phyloP scores from a whole-genome alignment of 306 rosid species.

The Vigna unguiculata region DNA sequence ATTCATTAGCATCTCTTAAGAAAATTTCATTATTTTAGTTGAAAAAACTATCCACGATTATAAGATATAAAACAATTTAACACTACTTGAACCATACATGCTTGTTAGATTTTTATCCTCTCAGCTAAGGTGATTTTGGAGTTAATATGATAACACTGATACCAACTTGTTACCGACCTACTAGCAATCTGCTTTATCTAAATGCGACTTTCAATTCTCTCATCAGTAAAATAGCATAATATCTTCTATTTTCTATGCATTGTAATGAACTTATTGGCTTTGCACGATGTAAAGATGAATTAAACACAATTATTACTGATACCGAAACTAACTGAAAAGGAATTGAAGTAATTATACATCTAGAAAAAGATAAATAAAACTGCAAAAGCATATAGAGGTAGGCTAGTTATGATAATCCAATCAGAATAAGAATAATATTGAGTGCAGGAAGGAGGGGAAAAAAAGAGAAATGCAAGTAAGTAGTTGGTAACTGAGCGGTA shows the following conservation, averaged over 20 bases:
- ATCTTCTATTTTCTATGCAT: background rate
- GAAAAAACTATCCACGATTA: slow-evolving; percentile 11
- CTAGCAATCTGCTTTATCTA: background rate
- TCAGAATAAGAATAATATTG: slow-evolving; percentile 38
- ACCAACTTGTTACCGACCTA: background rate
- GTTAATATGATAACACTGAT: background rate
- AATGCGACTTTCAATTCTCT: background rate
- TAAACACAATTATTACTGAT: background rate
- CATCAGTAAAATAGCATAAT: background rate
- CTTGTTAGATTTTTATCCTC: background rate
- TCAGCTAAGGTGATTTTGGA: background rate
- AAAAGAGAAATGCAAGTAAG: slow-evolving; percentile 7
- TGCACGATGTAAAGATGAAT: background rate
- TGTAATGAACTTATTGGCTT: background rate
- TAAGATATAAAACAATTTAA: background rate
- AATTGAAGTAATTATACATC: background rate
- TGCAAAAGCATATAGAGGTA: background rate
- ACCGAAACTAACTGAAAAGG: slow-evolving; percentile 16
- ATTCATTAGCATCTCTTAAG: slow-evolving; percentile 4
- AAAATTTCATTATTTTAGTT: background rate
- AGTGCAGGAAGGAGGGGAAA: slow-evolving; percentile 23
- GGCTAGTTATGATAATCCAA: slow-evolving; percentile 52
- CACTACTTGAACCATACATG: background rate
- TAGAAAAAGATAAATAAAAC: background rate
- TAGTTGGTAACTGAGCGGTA: slow-evolving; percentile 4